Evolutionary conservation across 1,284 basidiomycete genomes (phyloP), one percentile per base, ranked within the genome.

Genomic region (Cystobasidium slooffiae): DNA sequence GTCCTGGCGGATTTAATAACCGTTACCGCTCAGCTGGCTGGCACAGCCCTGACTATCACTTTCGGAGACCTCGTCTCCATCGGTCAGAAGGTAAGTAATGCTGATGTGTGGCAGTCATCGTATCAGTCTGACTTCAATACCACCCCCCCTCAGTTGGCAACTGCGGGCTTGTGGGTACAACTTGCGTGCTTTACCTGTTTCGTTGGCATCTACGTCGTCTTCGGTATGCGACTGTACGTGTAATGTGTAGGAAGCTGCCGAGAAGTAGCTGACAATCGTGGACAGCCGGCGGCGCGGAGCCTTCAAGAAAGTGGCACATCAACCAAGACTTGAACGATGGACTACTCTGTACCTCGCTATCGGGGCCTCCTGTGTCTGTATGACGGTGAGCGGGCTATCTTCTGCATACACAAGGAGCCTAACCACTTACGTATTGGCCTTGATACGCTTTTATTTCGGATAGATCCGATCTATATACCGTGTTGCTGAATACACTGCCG

Each of bases 381-480:
- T 58, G 20, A 37, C 55, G 31, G 55, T 58, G 24, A 22, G 55
- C 31, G 5, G 31, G 31, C 31, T 31, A 5, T 31, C 31, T 31
- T 31, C 31, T 31, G 31, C 31, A 31, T 31, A 31, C 31, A 31
- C 31, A 31, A 31, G 31, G 31, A 31, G 31, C 31, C 31, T 31
- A 31, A 31, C 5, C 31, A 31, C 31, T 31, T 31, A 31, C 31
- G 31, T 31, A 31, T 1, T 31, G 31, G 31, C 31, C 31, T 31
- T 31, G 31, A 31, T 31, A 31, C 31, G 43, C 1, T n/a, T 37
- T 68, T 56, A 18, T 53, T 5, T 31, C 31, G 31, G 31, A 31
- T 31, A 76, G 68, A 74, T 77, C 22, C 78, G 78, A 39, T 77
- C 78, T 7, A 70, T 77, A n/a, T 78, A 77, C 47, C 73, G 78